Evolutionary conservation across 306 rosid genomes (phyloP).

Genomic region (barrel medic (Medicago truncatula)): DNA sequence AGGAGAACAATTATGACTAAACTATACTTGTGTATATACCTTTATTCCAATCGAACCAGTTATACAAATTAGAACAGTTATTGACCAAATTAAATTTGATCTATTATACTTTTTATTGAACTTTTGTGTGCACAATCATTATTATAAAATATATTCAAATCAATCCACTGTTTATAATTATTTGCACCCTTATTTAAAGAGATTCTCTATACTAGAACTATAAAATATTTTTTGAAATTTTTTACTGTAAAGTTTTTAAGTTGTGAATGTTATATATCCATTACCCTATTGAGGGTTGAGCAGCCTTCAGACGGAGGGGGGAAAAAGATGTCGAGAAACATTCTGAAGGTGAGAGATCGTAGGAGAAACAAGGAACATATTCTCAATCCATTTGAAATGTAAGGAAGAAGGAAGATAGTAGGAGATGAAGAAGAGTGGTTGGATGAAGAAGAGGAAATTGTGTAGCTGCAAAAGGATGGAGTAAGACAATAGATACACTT

Average conservation of each 20-base stretch:
- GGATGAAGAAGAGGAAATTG: constrained; percentile 1
- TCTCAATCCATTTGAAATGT: constrained; percentile 36
- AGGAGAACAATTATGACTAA: too few relatives aligned
- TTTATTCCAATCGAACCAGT: background rate
- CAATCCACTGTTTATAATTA: too few relatives aligned
- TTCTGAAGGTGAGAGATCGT: background rate
- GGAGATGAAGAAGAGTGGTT: background rate
- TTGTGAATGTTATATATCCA: too few relatives aligned
- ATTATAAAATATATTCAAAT: too few relatives aligned
- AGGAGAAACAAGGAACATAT: constrained; percentile 14
- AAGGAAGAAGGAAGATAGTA: constrained; percentile 29
- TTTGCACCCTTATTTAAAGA: too few relatives aligned
- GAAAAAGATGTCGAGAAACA: background rate
- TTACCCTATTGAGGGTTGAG: background rate
- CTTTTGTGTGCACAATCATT: too few relatives aligned
- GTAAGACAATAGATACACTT: constrained; percentile 17
- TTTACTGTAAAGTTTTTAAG: too few relatives aligned
- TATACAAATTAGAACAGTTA: background rate
- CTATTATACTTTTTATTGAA: too few relatives aligned
- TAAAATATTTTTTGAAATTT: too few relatives aligned
- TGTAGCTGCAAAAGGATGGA: constrained; percentile 36
- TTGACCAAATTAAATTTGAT: too few relatives aligned
- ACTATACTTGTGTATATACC: too few relatives aligned
- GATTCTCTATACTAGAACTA: too few relatives aligned
- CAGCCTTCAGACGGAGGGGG: background rate